Percentiles rank a stretch among this genome's conserved stretches.
Conservation (phyloP, 768 basidiomycete genomes). For the Imleria badia region DNA sequence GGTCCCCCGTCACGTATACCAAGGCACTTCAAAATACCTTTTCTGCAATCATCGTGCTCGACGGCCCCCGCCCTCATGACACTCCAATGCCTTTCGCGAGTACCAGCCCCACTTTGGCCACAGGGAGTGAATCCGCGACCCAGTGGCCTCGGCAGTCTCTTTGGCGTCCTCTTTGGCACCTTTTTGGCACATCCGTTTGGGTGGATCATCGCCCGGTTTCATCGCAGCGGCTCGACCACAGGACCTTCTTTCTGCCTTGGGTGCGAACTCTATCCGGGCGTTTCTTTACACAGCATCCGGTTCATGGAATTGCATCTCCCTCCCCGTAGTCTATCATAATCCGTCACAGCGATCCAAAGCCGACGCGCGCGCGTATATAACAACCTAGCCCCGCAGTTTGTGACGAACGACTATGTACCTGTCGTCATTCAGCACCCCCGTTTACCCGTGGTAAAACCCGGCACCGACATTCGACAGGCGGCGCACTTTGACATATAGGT, state of each 20-base stretch:
- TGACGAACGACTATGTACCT: too few relatives aligned
- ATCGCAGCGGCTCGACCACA: conserved; percentile 21
- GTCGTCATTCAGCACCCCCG: too few relatives aligned
- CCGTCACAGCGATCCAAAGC: too few relatives aligned
- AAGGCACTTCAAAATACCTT: background rate
- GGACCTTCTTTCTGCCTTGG: too few relatives aligned
- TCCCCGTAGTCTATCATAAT: too few relatives aligned
- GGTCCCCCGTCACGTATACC: background rate
- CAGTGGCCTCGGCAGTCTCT: background rate
- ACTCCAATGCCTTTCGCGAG: background rate
- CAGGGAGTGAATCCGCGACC: background rate
- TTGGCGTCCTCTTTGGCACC: background rate
- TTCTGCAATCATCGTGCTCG: background rate
- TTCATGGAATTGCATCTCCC: too few relatives aligned
- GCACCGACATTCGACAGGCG: too few relatives aligned
- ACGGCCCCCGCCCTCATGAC: background rate
- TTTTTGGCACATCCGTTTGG: conserved; percentile 74
- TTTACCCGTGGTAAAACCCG: too few relatives aligned
- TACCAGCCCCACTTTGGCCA: too few relatives aligned
- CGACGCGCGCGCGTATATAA: too few relatives aligned
- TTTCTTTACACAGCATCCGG: background rate
- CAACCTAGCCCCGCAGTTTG: too few relatives aligned
- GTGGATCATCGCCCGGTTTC: conserved; percentile 42
- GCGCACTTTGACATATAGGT: too few relatives aligned
- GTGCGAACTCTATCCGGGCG: background rate